Conservation (phyloP, 805 yeast species). For the Sugiyamaella americana region DNA sequence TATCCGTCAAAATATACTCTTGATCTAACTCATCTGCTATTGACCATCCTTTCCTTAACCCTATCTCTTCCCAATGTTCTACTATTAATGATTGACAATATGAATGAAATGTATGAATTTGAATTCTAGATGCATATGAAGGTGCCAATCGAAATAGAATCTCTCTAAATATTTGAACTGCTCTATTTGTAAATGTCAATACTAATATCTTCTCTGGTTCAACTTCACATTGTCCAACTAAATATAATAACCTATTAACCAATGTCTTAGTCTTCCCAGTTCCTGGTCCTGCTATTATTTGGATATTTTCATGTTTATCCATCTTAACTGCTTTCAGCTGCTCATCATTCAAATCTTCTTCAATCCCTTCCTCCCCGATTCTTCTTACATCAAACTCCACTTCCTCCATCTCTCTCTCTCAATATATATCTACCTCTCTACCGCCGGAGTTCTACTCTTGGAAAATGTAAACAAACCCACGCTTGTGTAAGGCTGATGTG, state of each 20-base stretch:
- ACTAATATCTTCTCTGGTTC: slow-evolving; percentile 65
- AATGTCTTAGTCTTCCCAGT: slow-evolving; percentile 80
- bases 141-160: slow-evolving; percentile 39
- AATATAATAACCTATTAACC: slow-evolving; percentile 67
- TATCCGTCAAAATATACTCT: slow-evolving; percentile 6
- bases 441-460: no score
- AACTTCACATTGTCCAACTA: slow-evolving; percentile 40
- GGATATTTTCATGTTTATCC: slow-evolving; percentile 24
- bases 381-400: no score
- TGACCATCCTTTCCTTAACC: slow-evolving; percentile 41
- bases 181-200: slow-evolving; percentile 90
- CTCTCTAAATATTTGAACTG: slow-evolving; percentile 75
- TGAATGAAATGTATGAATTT: slow-evolving; percentile 88
- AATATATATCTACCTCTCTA: no score
- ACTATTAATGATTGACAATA: slow-evolving; percentile 55
- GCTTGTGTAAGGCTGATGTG: no score
- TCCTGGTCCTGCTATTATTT: slow-evolving; percentile 63
- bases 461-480: no score
- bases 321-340: slow-evolving; percentile 12
- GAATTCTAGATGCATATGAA: slow-evolving; percentile 38
- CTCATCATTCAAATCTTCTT: background rate
- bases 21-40: slow-evolving; percentile 16
- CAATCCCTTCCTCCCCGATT: no score
- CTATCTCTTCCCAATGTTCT: slow-evolving; percentile 46
- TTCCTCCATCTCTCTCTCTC: no score